Percentiles rank a stretch among this genome's conserved stretches.
These are phyloP conservation scores for Gynochthodes officinalis DNA, from an alignment of 257 asterid species.

Conservation along the genomic window DNA sequence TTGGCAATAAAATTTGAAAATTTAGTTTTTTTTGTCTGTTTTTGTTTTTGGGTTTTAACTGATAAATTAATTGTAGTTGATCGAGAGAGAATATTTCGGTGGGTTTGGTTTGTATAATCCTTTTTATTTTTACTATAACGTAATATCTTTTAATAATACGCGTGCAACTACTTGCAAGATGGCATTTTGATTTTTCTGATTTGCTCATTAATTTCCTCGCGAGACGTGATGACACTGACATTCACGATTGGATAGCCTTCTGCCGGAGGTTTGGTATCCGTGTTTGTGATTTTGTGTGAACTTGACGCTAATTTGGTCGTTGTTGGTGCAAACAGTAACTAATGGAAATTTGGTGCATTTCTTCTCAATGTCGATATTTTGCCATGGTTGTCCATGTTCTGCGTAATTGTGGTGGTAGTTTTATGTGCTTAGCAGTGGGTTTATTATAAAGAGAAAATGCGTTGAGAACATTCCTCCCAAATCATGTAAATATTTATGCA, in stretches of 20 bases:
- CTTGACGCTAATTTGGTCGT: conserved; percentile 8
- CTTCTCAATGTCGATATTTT: background rate
- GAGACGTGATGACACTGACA: background rate
- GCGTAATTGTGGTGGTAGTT: too few relatives aligned
- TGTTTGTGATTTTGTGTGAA: background rate
- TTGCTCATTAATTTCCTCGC: background rate
- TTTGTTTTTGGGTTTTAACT: background rate
- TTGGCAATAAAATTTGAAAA: background rate
- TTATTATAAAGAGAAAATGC: too few relatives aligned
- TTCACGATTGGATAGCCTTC: background rate
- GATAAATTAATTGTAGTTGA: background rate
- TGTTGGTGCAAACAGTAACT: background rate
- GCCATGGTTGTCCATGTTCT: background rate
- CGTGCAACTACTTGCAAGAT: background rate
- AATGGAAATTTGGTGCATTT: background rate
- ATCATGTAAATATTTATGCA: too few relatives aligned
- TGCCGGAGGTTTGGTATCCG: background rate
- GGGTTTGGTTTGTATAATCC: background rate
- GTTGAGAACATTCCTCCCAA: too few relatives aligned
- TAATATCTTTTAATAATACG: background rate
- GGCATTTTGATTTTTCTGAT: conserved; percentile 4
- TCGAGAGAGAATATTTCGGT: background rate
- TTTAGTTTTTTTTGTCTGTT: background rate
- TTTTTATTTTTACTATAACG: conserved; percentile 1
- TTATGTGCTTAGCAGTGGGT: too few relatives aligned